These are phyloP conservation scores for Fusarium cicatricum DNA, from an alignment of 2,329 filamentous ascomycete species.

Conservation along the genomic window DNA sequence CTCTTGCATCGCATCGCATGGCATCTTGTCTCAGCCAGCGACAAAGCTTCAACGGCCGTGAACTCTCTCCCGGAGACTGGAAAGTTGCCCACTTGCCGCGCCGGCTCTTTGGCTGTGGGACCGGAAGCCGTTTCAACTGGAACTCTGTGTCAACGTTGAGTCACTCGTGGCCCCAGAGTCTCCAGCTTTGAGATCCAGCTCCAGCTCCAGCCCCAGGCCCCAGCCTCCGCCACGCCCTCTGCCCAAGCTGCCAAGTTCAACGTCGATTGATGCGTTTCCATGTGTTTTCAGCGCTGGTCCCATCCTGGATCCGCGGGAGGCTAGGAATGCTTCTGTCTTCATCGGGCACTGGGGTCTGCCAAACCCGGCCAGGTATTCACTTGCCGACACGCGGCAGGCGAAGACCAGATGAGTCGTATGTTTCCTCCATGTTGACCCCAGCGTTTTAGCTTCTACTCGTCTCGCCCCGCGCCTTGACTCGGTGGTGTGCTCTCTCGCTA, in stretches of 20 bases:
- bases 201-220: slow-evolving; percentile 15
- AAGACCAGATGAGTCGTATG: slow-evolving; percentile 34
- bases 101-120: slow-evolving; percentile 32
- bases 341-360: slow-evolving; percentile 19
- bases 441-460: slow-evolving; percentile 13
- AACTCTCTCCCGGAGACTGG: slow-evolving; percentile 17
- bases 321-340: neutral
- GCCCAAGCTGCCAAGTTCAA: slow-evolving; percentile 1
- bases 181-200: slow-evolving; percentile 7
- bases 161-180: slow-evolving; percentile 28
- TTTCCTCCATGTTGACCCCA: slow-evolving; percentile 21
- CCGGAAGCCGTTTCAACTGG: slow-evolving; percentile 32
- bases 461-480: slow-evolving; percentile 17
- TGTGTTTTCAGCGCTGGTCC: slow-evolving; percentile 2
- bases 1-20: slow-evolving; percentile 23
- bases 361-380: slow-evolving; percentile 15
- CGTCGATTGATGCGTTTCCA: slow-evolving; percentile 1
- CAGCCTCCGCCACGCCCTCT: slow-evolving; percentile 20
- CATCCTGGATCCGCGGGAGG: slow-evolving; percentile 4
- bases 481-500: slow-evolving; percentile 26
- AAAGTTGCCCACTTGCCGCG: slow-evolving; percentile 18
- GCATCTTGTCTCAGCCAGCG: slow-evolving; percentile 17
- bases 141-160: slow-evolving; percentile 28
- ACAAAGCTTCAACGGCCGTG: slow-evolving; percentile 27
- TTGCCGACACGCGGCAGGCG: slow-evolving; percentile 15